Conservation (phyloP, 2,329 filamentous ascomycete species). For the Chrysoporthe puriensis region DNA sequence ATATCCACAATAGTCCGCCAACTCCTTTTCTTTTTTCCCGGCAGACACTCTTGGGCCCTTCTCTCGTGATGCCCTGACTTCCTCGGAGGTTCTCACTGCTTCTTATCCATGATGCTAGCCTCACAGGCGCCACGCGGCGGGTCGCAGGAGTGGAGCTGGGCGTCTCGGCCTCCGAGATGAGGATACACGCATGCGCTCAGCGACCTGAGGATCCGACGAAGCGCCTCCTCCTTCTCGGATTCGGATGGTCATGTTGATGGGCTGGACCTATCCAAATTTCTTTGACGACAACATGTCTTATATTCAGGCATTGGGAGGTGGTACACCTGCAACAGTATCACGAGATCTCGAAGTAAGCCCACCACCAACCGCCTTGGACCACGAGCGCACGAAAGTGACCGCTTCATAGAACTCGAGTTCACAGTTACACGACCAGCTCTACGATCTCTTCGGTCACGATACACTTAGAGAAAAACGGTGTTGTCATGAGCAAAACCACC, state of each 20-base stretch:
- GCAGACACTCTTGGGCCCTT: too few relatives aligned
- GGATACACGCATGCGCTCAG: neutral
- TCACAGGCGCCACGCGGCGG: neutral
- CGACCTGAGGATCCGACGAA: neutral
- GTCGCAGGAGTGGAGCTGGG: slow-evolving; percentile 2
- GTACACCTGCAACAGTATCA: neutral
- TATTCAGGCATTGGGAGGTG: too few relatives aligned
- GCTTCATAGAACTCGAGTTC: neutral
- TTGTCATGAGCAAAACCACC: neutral
- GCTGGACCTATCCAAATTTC: neutral
- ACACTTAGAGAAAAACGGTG: neutral
- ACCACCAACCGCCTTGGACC: neutral
- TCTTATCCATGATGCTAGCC: neutral
- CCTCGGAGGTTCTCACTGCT: neutral
- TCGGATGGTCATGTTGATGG: neutral
- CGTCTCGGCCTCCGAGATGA: slow-evolving; percentile 13
- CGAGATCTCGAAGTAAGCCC: slow-evolving; percentile 17
- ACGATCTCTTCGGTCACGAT: neutral
- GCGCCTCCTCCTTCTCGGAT: neutral
- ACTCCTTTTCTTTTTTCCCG: neutral
- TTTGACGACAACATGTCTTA: neutral
- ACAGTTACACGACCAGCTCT: neutral
- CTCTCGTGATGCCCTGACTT: neutral
- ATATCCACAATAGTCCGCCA: slow-evolving; percentile 14
- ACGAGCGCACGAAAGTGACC: slow-evolving; percentile 12